Base-by-base conservation (phyloP, 2,329 filamentous ascomycete genomes). In the Paecilomyces variotii region DNA sequence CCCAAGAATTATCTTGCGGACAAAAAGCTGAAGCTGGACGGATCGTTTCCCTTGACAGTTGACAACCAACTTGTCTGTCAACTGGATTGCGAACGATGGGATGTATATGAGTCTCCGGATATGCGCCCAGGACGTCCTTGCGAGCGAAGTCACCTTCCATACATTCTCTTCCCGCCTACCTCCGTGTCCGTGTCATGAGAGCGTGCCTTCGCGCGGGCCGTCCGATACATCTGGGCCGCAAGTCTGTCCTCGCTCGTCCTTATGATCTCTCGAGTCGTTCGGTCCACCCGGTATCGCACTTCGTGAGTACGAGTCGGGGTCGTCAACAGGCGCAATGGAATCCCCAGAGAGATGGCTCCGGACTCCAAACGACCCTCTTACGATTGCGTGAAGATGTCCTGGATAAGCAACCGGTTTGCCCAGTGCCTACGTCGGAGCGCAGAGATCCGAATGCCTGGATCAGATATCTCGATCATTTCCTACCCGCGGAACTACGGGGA, bases 161-260 rank as follows among this genome's bases (percentile, higher is more conserved):
- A 68, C 63, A 60, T 60, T 63, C 63, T 62, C 59, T 61, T 58
- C 62, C 65, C 62, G 61, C 56, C 63, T 64, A 63, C 67, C 58
- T 65, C 61, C 55, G 60, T 59, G 62, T 63, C 68, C 70, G 72
- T 74, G 74, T 74, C 75, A 77, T 77, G 75, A 73, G 70, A 70
- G 68, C 67, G 68, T 75, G 70, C 67, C 67, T 74, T 60, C 62
- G 68, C 63, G 62, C 69, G 69, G 66, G 70, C 66, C 70, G 67
- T 67, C 67, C 70, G 65, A 67, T 67, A 62, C 66, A 65, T 68
- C 65, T 69, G 64, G 67, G 70, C 65, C 67, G 67, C 65, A 66
- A 66, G 64, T 54, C 45, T 59, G 57, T 59, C 59, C 61, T 62
- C 62, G 58, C 57, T 57, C 61, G 54, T 58, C 50, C 25, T 57